These are phyloP conservation scores for Chloris gayana DNA, from an alignment of 176 grass and related monocot genomes.

Conservation along the genomic window DNA sequence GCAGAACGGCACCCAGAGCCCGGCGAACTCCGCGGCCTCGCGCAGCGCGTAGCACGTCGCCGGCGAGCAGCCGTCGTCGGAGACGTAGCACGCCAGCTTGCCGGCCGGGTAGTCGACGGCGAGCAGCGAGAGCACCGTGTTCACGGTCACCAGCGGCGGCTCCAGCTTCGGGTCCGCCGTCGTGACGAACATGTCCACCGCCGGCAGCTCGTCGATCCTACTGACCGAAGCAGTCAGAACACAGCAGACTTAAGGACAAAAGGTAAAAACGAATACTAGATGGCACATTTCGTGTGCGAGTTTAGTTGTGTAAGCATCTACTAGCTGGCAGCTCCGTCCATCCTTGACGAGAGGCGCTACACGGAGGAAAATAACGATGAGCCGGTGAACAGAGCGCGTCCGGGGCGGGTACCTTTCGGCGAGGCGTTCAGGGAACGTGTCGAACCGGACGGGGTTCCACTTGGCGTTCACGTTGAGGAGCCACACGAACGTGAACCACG, in stretches of 20 bases:
- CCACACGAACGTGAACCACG: constrained; percentile 54
- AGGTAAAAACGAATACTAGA: too few relatives aligned
- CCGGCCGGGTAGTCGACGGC: constrained; percentile 59
- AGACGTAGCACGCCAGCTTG: constrained; percentile 65
- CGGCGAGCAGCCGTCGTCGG: constrained; percentile 60
- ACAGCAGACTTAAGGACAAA: too few relatives aligned
- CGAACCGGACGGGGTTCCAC: constrained; percentile 43
- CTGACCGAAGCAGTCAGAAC: too few relatives aligned
- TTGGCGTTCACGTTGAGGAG: constrained; percentile 46
- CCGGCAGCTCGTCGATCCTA: constrained; percentile 41
- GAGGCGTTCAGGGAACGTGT: constrained; percentile 37
- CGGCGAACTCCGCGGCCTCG: constrained; percentile 47
- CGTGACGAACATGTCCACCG: constrained; percentile 69
- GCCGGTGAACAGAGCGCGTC: too few relatives aligned
- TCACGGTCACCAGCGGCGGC: constrained; percentile 52
- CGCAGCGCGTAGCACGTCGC: constrained; percentile 48
- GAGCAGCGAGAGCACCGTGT: constrained; percentile 69
- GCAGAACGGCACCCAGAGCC: constrained; percentile 65
- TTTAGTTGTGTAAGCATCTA: too few relatives aligned
- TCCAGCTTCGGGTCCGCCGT: constrained; percentile 59
- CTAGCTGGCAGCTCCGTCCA: too few relatives aligned
- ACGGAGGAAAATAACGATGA: too few relatives aligned
- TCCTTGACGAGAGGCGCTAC: too few relatives aligned
- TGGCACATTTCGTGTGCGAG: too few relatives aligned
- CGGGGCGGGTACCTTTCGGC: neutral